These are phyloP conservation scores for Theileria annulata DNA, from an alignment of 169 alveolate genomes.

Conservation along the genomic window DNA sequence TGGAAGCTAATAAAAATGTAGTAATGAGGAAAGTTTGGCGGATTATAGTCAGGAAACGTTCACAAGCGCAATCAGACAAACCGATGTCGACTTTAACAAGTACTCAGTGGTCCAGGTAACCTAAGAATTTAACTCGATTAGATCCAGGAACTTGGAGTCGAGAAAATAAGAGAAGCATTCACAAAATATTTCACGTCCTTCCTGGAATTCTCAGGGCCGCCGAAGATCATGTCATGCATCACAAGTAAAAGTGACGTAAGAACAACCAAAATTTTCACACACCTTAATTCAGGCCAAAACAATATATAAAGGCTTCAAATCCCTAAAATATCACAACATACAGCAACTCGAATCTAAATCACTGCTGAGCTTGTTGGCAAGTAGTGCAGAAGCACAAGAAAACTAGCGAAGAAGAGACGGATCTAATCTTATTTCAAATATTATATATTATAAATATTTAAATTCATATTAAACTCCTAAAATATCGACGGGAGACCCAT, in stretches of 20 bases:
- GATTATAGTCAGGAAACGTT: conserved; percentile 69
- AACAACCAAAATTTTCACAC: neutral
- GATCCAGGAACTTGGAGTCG: conserved; percentile 21
- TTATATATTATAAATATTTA: neutral
- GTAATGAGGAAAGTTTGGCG: conserved; percentile 63
- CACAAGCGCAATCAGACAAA: conserved; percentile 59
- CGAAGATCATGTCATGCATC: conserved; percentile 23
- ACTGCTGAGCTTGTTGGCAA: conserved; percentile 24
- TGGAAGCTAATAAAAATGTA: neutral
- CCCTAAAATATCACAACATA: conserved; percentile 25
- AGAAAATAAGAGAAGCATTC: conserved; percentile 31
- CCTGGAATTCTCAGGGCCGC: conserved; percentile 14
- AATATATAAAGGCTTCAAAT: conserved; percentile 18
- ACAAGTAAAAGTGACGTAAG: conserved; percentile 26
- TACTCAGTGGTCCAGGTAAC: conserved; percentile 16
- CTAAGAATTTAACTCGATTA: neutral
- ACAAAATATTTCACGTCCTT: conserved; percentile 28
- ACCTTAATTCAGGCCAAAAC: conserved; percentile 16
- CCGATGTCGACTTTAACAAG: conserved; percentile 28
- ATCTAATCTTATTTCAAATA: neutral
- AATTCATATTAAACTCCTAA: neutral
- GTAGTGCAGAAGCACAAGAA: conserved; percentile 15
- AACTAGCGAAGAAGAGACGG: conserved; percentile 3
- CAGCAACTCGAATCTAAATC: neutral
- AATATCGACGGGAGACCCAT: neutral